phyloP scores from a whole-genome alignment of 2,329 filamentous ascomycete genomes.

The Rosellinia necatrix region DNA sequence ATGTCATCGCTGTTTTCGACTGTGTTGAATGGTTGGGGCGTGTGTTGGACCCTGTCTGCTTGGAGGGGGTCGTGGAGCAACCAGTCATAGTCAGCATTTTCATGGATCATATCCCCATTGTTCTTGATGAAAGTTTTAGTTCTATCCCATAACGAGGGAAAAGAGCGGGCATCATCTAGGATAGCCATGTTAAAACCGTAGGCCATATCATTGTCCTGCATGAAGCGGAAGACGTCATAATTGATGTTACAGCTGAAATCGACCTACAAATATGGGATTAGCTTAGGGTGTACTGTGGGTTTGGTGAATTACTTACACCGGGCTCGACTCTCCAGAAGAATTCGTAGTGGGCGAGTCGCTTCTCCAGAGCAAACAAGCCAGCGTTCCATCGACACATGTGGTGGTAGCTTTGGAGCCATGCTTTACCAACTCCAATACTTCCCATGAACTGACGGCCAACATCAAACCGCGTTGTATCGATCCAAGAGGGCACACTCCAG shows the following conservation, averaged over 20 bases:
- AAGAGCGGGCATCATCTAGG: constrained; percentile 50
- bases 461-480: constrained; percentile 67
- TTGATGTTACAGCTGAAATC: constrained; percentile 66
- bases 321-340: constrained; percentile 67
- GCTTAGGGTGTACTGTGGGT: neutral
- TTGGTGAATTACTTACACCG: constrained; percentile 50
- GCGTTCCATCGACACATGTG: constrained; percentile 85
- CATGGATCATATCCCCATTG: constrained; percentile 50
- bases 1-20: constrained; percentile 18
- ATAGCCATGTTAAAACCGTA: constrained; percentile 68
- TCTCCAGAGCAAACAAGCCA: constrained; percentile 80
- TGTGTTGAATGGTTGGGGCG: neutral
- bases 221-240: constrained; percentile 85
- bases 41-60: constrained; percentile 6
- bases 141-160: constrained; percentile 51
- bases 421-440: constrained; percentile 70
- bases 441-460: constrained; percentile 67
- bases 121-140: constrained; percentile 52
- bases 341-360: constrained; percentile 64
- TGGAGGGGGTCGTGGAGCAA: constrained; percentile 44
- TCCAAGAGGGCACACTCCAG: constrained; percentile 76
- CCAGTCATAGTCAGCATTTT: constrained; percentile 56
- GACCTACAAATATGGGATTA: constrained; percentile 46
- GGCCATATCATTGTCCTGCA: constrained; percentile 81
- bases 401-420: constrained; percentile 68